phyloP scores from a whole-genome alignment of 768 basidiomycete genomes.

The Serpula lacrymans region DNA sequence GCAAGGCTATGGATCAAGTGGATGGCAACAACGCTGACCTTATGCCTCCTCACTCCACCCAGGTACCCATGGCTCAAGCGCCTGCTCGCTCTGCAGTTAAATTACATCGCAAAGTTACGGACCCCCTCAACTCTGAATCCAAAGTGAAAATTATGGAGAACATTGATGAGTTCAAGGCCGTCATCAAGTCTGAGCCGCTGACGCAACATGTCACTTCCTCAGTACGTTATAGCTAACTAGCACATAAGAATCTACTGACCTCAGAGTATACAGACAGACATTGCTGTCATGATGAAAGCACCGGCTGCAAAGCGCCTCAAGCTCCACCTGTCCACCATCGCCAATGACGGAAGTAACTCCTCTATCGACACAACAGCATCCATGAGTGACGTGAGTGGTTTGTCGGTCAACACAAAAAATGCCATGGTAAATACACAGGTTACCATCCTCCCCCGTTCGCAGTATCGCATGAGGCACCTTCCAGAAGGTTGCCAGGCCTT shows the following conservation, averaged over 20 bases:
- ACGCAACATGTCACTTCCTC: not conserved
- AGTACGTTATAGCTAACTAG: not conserved
- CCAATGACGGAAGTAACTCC: no score
- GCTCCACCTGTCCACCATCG: no score
- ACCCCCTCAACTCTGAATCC: not conserved
- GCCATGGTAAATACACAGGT: not conserved
- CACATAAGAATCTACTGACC: not conserved
- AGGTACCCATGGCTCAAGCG: no score
- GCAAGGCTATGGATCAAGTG: not conserved
- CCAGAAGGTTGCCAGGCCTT: not conserved
- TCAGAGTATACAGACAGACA: not conserved
- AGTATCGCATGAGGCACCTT: not conserved
- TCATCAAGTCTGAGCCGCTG: not conserved
- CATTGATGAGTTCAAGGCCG: not conserved
- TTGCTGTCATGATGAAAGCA: not conserved
- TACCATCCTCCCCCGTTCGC: not conserved
- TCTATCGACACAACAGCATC: no score
- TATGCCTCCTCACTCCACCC: not conserved
- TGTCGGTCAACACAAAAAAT: not conserved
- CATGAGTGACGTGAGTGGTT: not conserved
- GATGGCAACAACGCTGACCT: no score
- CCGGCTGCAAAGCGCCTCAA: no score
- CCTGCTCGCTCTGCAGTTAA: not conserved
- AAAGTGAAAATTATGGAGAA: not conserved
- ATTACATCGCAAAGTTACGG: not conserved